Evolutionary conservation across 1,284 basidiomycete species (phyloP), one percentile per base, ranked within the genome.

Genomic region (Leucoagaricus sp.): DNA sequence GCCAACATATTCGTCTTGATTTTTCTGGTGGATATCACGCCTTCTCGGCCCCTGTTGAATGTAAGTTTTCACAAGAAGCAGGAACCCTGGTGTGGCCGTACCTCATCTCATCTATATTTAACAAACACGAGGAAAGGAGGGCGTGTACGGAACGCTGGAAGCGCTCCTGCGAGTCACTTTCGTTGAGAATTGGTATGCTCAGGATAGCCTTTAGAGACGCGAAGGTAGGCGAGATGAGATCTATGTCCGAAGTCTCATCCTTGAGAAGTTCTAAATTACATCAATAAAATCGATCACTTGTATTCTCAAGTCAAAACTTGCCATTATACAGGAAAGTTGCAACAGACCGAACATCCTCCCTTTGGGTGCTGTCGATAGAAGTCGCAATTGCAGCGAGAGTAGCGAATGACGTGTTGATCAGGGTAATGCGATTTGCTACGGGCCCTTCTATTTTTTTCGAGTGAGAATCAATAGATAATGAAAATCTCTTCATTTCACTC

Each of bases 91-190:
- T 49, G 21, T 49, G 34, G 10, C 72, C 85, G 61, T 54, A 94
- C 93, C 93, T 85, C 87, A 97, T 93, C 61, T 91, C 93, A 63
- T 98, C 94, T 21, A 98, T 81, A 65, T 95, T 92, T 52, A 89
- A 75, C 36, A 99, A 72, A 67, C 93, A 94, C 1, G 89, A 82
- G 0, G 93, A 95, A 9, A 98, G 72, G 34, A 98, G 75, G 5
- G 93, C 94, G 66, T 98, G 94, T 0, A 97, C 73, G 4, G 93
- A 75, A 15, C 82, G 81, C 10, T 77, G 77, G 62, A 82, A 89
- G 56, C 76, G 74, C 33, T 79, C 77, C 50, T 67, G 65, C 19
- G 70, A 69, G 61, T 75, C 64, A 51, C 70, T 47, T 66, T 63
- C 50, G 63, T 70, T 42, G 13, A 63, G 41, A 15, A 68, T 61